Evolutionary conservation across 164 flowering plant species (phyloP), one percentile per base, ranked within the genome.

Genomic region (Dillenia suffruticosa): DNA sequence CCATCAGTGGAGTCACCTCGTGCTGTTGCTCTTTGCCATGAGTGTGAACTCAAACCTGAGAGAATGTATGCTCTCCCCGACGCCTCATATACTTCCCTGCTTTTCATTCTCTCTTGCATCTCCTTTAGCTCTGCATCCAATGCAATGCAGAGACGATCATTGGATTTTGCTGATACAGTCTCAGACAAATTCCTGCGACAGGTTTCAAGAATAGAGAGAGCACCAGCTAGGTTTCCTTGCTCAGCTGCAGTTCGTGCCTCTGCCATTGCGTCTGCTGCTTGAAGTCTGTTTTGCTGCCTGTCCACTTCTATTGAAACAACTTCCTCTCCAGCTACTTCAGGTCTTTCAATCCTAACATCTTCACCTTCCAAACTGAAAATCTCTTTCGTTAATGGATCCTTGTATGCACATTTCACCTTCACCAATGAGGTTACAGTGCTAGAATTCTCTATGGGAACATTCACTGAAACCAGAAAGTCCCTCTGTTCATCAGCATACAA

Each of bases 11-110:
- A 78, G 69, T 81, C 87, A 9, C 93, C 93, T 22, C 93, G 67
- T 14, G 96, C 80, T 9, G 92, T 85, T 10, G 96, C 92, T 73
- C 96, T 71, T 60, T 88, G 96, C 82, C 82, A 79, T 43, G 86
- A 80, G 61, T 86, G 92, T 9, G 96, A 84, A 72, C 96, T 86
- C 53, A 83, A 64, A 6, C 88, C 91, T 1, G 96, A 86, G 4
- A 86, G 76, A 10, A 84, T 75, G 53, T 86, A 88, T 7, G 90
- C 96, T 58, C 90, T 70, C 10, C 96, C 96, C 0, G 88, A 78
- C 16, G 77, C 72, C 70, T 88, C 88, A 14, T 88, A 86, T 1
- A 75, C 75, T 49, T 74, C 77, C 68, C 84, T 72, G 64, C 83
- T 86, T 8, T 77, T 77, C 90, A 86, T 79, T 58, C 90, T 74